Base-by-base conservation (phyloP, 2,329 filamentous ascomycete species). In the Cladophialophora exuberans region DNA sequence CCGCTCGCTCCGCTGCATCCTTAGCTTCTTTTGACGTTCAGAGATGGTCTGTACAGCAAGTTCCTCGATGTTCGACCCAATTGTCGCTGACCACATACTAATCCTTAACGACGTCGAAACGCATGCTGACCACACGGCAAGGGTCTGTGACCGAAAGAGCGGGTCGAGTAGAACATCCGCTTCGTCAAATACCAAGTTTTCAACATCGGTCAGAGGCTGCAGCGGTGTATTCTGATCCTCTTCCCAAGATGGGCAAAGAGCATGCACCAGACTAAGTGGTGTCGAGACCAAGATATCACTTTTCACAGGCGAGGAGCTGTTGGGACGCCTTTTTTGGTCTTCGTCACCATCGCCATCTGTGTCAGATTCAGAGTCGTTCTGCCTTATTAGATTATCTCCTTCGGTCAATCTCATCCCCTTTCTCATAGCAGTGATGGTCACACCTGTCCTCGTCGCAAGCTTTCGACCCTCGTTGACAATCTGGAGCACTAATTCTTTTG, bases 21-120 rank as follows among this genome's bases (percentile, higher is more conserved):
- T 62, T 66, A 79, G 72, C 31, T 59, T 68, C 36, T 72, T 68
- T 46, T 72, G 79, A 30, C 85, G 80, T 6, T 78, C 73, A 33
- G 79, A 74, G 46, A 94, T 81, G 11, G 86, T 87, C n/a, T 83
- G 82, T 5, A 82, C 82, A 42, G 90, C 83, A 6, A 97, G 77
- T 17, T 85, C 79, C 74, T 99, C 94, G 36, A 97, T 89, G 64
- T 87, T 94, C 13, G 93, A 96, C 3, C 89, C 90, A 86, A 99
- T 97, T 0, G 94, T 99, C 11, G 94, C 94, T 11, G 94, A 97
- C 91, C 93, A 99, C 57, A 96, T 85, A 7, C 88, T 90, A 3
- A 90, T 79, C 20, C 85, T 83, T 6, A 97, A 77, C n/a, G 79
- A 73, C 2, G 83, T 78, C 62, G 86, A 85, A 2, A 78, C 84